phyloP scores from a whole-genome alignment of 441 rosid genomes.

The Corymbia calophylla region DNA sequence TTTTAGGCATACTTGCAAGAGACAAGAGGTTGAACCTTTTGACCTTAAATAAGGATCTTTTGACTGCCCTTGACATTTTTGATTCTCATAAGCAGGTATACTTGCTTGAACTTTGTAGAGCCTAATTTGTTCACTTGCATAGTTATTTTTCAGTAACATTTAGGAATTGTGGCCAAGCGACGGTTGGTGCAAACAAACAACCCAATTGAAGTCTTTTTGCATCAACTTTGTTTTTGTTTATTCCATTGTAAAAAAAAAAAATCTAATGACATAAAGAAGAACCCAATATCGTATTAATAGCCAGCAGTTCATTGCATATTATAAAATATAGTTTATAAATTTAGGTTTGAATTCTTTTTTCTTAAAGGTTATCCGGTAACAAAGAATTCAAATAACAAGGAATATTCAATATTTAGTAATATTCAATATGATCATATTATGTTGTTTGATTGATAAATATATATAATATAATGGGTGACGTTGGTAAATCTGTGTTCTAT shows the following conservation, averaged over 20 bases:
- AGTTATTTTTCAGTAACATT: not conserved
- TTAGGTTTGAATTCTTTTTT: not conserved
- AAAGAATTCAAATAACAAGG: not conserved
- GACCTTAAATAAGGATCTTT: not conserved
- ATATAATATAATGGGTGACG: no score
- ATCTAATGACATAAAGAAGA: not conserved
- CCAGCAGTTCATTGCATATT: not conserved
- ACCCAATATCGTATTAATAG: not conserved
- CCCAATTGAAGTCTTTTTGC: not conserved
- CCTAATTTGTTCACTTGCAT: not conserved
- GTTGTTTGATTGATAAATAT: no score
- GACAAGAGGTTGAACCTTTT: not conserved
- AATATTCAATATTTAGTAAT: not conserved
- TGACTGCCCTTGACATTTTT: not conserved
- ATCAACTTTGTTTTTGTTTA: not conserved
- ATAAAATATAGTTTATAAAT: not conserved
- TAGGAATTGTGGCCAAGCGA: not conserved
- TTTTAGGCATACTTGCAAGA: not conserved
- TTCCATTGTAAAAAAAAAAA: not conserved
- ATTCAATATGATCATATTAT: no score
- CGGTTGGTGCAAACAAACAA: not conserved
- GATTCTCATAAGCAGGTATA: rapidly evolving
- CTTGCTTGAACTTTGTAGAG: not conserved
- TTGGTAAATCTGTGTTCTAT: not conserved
- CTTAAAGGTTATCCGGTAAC: not conserved